Evolutionary conservation across 352 stramenopile species (phyloP).

Genomic region (Aphanomyces cochlioides): DNA sequence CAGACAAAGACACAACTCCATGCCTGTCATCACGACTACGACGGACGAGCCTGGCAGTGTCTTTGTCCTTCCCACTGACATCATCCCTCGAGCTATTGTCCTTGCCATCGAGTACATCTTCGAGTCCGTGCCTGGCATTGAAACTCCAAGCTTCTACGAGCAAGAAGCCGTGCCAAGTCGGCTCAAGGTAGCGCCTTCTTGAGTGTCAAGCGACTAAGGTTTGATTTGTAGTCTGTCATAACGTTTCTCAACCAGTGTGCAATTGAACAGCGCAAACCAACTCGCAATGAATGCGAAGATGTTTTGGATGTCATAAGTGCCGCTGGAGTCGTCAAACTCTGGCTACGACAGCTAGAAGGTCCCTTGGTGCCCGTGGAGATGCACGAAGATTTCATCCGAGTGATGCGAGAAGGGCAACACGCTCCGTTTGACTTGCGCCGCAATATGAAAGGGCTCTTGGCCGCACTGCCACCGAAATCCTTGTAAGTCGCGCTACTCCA

Average conservation of each 20-base stretch:
- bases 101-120: slow-evolving; percentile 80
- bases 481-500: slow-evolving; percentile 41
- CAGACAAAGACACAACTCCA: slow-evolving; percentile 36
- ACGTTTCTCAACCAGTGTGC: slow-evolving; percentile 67
- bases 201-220: slow-evolving; percentile 10
- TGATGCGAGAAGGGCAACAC: slow-evolving; percentile 43
- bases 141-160: slow-evolving; percentile 73
- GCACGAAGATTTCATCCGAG: slow-evolving; percentile 51
- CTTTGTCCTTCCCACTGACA: slow-evolving; percentile 41
- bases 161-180: slow-evolving; percentile 41
- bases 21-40: slow-evolving; percentile 46
- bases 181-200: slow-evolving; percentile 44
- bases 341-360: slow-evolving; percentile 62
- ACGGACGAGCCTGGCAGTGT: slow-evolving; percentile 30
- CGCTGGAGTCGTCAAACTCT: slow-evolving; percentile 55
- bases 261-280: slow-evolving; percentile 41
- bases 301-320: slow-evolving; percentile 56
- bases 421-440: slow-evolving; percentile 51
- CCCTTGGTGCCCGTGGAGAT: slow-evolving; percentile 61
- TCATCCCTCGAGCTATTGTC: slow-evolving; percentile 52
- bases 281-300: slow-evolving; percentile 56
- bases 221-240: slow-evolving; percentile 37
- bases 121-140: slow-evolving; percentile 70
- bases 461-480: slow-evolving; percentile 56
- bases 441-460: slow-evolving; percentile 56